A percentile compares a stretch with the other conserved stretches of the same genome.
phyloP scores from a whole-genome alignment of 192 early-diverging fungal species.

The Obelidium mucronatum region DNA sequence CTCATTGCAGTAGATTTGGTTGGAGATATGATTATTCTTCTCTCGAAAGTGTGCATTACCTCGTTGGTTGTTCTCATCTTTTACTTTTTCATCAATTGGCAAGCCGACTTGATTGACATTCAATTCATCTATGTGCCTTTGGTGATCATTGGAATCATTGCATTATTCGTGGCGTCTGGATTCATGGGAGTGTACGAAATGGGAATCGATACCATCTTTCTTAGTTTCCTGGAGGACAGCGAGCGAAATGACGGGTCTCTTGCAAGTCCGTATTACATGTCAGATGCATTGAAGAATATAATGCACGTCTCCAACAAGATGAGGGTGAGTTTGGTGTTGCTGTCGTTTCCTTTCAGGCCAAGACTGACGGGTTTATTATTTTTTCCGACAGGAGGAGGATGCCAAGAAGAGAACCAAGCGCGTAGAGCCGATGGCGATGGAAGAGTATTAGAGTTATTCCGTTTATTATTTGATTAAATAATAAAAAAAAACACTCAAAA shows the following conservation, averaged over 20 bases:
- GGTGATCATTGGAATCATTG: slow-evolving; percentile 44
- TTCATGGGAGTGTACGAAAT: slow-evolving; percentile 59
- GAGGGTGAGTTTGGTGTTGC: slow-evolving; percentile 17
- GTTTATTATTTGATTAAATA: background rate
- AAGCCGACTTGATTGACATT: slow-evolving; percentile 17
- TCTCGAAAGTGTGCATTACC: slow-evolving; percentile 61
- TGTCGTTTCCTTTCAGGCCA: background rate
- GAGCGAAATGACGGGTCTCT: slow-evolving; percentile 62
- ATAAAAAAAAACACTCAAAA: too few species aligned
- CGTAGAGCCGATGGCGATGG: slow-evolving; percentile 19
- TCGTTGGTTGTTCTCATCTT: slow-evolving; percentile 35
- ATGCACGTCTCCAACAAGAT: slow-evolving; percentile 37
- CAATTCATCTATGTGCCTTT: slow-evolving; percentile 34
- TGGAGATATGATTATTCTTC: slow-evolving; percentile 52
- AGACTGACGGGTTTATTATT: too few species aligned
- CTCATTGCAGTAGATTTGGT: slow-evolving; percentile 51
- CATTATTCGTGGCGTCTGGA: slow-evolving; percentile 50
- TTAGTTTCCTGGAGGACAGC: slow-evolving; percentile 60
- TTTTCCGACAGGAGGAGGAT: slow-evolving; percentile 18
- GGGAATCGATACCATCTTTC: slow-evolving; percentile 64
- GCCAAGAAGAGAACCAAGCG: slow-evolving; percentile 24
- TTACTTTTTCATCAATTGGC: slow-evolving; percentile 41
- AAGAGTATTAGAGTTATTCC: slow-evolving; percentile 11
- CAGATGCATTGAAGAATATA: slow-evolving; percentile 37
- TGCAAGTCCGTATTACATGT: slow-evolving; percentile 61